A percentile compares a stretch with the other conserved stretches of the same genome.
Evolutionary conservation across 2,329 filamentous ascomycete genomes (phyloP).

Genomic region (Sclerotinia sclerotiorum): DNA sequence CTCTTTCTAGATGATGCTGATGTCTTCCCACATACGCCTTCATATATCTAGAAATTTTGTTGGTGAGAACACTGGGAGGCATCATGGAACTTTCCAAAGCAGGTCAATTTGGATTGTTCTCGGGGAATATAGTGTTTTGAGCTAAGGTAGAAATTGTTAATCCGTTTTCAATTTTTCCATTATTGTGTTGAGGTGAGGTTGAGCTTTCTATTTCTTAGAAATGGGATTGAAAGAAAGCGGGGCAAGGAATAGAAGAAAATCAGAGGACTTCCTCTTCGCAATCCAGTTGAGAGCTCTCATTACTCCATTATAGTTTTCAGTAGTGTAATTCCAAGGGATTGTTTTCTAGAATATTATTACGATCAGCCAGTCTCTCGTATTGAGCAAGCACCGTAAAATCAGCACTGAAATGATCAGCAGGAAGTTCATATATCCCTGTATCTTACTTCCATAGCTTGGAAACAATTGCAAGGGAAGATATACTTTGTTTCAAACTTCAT

Average conservation of each 20-base stretch:
- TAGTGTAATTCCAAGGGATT: background rate
- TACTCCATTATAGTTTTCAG: no score
- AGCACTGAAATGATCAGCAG: background rate
- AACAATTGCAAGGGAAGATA: background rate
- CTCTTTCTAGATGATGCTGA: background rate
- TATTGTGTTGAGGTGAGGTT: background rate
- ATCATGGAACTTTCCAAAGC: background rate
- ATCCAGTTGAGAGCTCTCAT: accelerated
- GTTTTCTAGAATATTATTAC: background rate
- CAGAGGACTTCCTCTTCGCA: background rate
- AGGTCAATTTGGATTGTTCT: background rate
- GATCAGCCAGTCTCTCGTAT: no score
- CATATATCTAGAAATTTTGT: background rate
- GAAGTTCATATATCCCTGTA: background rate
- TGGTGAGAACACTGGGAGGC: background rate
- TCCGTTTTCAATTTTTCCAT: no score
- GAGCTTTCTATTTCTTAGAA: background rate
- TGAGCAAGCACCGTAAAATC: background rate
- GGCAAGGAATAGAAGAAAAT: background rate
- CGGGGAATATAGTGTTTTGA: background rate
- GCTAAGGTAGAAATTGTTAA: no score
- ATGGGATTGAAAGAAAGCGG: background rate
- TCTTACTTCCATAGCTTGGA: no score
- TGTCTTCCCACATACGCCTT: background rate
- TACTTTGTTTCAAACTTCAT: background rate